These are phyloP conservation scores for Penicillium freii DNA, from an alignment of 2,329 filamentous ascomycete genomes.

Conservation along the genomic window DNA sequence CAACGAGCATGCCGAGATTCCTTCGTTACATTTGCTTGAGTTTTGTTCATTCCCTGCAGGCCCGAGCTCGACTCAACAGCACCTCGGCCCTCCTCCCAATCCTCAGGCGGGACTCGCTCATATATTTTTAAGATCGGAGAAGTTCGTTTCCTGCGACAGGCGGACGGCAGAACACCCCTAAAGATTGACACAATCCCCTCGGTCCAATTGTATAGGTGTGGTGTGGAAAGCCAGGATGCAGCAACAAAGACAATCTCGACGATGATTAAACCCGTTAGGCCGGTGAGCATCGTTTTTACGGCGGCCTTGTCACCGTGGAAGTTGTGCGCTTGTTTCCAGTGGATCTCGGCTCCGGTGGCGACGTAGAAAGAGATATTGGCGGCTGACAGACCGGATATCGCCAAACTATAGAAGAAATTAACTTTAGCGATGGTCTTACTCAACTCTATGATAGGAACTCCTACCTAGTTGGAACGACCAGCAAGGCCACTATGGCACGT, in stretches of 20 bases:
- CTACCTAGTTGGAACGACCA: conserved; percentile 16
- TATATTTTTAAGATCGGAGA: conserved; percentile 7
- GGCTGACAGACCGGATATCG: conserved; percentile 22
- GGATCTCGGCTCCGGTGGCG: conserved; percentile 27
- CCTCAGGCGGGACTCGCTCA: conserved; percentile 12
- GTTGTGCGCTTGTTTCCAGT: conserved; percentile 27
- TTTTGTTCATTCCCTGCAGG: not conserved
- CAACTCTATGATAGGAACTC: not conserved
- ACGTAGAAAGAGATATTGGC: conserved; percentile 29
- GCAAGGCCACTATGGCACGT: conserved; percentile 7
- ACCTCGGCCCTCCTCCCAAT: conserved; percentile 16
- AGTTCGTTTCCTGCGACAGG: conserved; percentile 7
- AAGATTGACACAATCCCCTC: conserved; percentile 1
- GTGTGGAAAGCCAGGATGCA: conserved; percentile 16
- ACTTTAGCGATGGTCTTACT: not conserved
- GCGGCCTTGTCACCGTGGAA: conserved; percentile 26
- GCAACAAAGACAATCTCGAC: conserved; percentile 20
- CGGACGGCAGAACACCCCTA: not conserved
- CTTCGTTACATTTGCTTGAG: not conserved
- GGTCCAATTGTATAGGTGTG: conserved; percentile 16
- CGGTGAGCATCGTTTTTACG: conserved; percentile 25
- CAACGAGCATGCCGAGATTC: conserved; percentile 1
- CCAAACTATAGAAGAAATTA: conserved; percentile 13
- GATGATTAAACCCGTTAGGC: conserved; percentile 21
- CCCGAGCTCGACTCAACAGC: conserved; percentile 7